Evolutionary conservation across 306 rosid species (phyloP).

Genomic region (Arachis stenosperma): DNA sequence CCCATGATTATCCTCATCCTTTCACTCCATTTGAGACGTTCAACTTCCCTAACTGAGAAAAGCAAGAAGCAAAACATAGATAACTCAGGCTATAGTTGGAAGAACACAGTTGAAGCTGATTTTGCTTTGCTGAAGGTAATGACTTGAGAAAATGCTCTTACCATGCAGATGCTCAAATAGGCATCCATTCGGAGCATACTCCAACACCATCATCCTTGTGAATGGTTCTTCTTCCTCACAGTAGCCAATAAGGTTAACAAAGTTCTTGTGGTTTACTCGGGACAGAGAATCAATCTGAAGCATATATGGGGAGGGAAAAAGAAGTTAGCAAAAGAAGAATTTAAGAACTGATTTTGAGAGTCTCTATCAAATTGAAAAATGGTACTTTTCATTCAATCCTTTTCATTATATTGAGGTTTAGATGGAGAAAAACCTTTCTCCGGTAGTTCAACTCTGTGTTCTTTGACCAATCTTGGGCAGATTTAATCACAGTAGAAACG

Average conservation of each 20-base stretch:
- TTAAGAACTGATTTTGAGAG: conserved; percentile 3
- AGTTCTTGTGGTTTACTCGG: conserved; percentile 89
- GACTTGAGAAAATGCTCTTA: conserved; percentile 39
- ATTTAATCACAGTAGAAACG: conserved; percentile 56
- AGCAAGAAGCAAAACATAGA: conserved; percentile 12
- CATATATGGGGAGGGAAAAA: conserved; percentile 27
- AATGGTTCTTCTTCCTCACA: conserved; percentile 95
- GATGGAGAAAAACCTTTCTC: conserved; percentile 61
- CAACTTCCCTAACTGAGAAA: conserved; percentile 71
- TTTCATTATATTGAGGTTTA: conserved; percentile 11
- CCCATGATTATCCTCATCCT: conserved; percentile 93
- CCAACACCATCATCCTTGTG: conserved; percentile 88
- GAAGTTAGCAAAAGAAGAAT: conserved; percentile 13
- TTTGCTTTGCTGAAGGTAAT: not conserved
- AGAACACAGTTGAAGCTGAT: conserved; percentile 1
- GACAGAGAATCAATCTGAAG: conserved; percentile 79
- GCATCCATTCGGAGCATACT: conserved; percentile 90
- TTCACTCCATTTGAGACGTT: conserved; percentile 76
- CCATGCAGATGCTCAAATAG: conserved; percentile 87
- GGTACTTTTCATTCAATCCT: not conserved
- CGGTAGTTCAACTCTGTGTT: conserved; percentile 61
- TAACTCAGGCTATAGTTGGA: conserved; percentile 10
- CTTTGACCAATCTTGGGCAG: conserved; percentile 80
- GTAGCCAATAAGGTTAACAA: conserved; percentile 84
- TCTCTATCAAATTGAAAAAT: not conserved